phyloP scores from a whole-genome alignment of 305 asterid species.

The Withania somnifera region DNA sequence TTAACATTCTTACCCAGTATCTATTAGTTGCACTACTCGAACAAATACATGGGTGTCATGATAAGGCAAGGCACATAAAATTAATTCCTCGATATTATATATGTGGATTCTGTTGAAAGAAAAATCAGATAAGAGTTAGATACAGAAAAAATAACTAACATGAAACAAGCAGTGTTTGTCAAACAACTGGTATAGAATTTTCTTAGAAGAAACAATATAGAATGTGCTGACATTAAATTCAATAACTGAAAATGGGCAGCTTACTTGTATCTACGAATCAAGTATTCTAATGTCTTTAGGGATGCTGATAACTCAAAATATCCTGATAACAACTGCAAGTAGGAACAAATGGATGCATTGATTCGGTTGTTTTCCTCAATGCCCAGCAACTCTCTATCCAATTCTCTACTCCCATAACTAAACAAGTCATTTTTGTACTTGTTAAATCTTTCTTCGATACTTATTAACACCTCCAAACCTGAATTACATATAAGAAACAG shows the following conservation, averaged over 20 bases:
- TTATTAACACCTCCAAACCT: slow-evolving; percentile 68
- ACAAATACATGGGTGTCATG: slow-evolving; percentile 85
- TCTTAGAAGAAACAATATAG: not conserved
- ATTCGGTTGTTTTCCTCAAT: slow-evolving; percentile 58
- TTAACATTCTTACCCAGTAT: slow-evolving; percentile 44
- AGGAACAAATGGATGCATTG: slow-evolving; percentile 44
- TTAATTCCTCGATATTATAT: slow-evolving; percentile 64
- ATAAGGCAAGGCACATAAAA: slow-evolving; percentile 80
- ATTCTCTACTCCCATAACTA: slow-evolving; percentile 56
- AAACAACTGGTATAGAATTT: not conserved
- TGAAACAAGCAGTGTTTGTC: not conserved
- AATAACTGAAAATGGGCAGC: not conserved
- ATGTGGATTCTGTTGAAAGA: slow-evolving; percentile 49
- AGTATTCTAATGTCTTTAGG: slow-evolving; percentile 66
- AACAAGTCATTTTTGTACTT: slow-evolving; percentile 62
- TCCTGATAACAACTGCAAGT: slow-evolving; percentile 58
- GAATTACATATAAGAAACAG: not conserved
- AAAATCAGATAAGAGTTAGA: not conserved
- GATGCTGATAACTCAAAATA: slow-evolving; percentile 51
- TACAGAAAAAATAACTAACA: slow-evolving; percentile 2
- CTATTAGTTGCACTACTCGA: slow-evolving; percentile 57
- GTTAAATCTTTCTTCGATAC: slow-evolving; percentile 52
- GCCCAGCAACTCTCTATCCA: slow-evolving; percentile 66
- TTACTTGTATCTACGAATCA: slow-evolving; percentile 86
- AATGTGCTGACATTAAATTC: not conserved